Evolutionary conservation across 495 filamentous ascomycete species (phyloP).

Genomic region (Penicillium flavigenum): DNA sequence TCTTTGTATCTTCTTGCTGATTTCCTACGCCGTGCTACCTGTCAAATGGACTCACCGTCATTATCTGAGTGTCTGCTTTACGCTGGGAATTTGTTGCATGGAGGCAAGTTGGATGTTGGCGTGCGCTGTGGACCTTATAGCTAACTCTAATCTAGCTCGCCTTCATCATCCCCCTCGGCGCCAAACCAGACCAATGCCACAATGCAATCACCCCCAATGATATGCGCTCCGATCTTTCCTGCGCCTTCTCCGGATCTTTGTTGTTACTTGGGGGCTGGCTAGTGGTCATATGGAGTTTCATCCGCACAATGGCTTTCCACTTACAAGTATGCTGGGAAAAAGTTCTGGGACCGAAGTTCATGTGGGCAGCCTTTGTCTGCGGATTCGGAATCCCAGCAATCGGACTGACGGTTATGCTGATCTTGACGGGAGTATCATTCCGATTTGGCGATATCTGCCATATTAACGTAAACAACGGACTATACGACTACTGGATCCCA

Average conservation of each 20-base stretch:
- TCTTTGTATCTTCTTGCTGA: constrained; percentile 70
- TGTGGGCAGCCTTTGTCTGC: constrained; percentile 75
- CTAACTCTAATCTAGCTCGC: constrained; percentile 43
- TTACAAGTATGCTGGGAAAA: constrained; percentile 98
- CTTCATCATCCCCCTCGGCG: constrained; percentile 86
- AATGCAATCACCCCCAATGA: constrained; percentile 91
- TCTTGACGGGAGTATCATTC: constrained; percentile 89
- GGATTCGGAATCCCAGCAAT: constrained; percentile 83
- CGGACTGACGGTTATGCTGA: constrained; percentile 69
- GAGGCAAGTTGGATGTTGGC: constrained; percentile 57
- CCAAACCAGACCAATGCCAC: constrained; percentile 77
- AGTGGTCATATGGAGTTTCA: constrained; percentile 82
- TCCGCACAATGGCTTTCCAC: constrained; percentile 87
- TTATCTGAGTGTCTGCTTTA: constrained; percentile 85
- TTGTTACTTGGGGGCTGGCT: constrained; percentile 81
- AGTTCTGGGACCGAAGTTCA: constrained; percentile 83
- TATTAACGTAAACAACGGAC: constrained; percentile 79
- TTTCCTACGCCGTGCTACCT: constrained; percentile 81
- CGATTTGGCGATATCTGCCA: constrained; percentile 89
- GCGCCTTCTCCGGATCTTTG: constrained; percentile 85
- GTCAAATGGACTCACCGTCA: constrained; percentile 89
- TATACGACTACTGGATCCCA: constrained; percentile 88
- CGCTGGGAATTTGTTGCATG: constrained; percentile 70
- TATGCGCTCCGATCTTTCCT: constrained; percentile 78
- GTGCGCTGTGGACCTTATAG: neutral